Percentiles rank a stretch among this genome's conserved stretches.
phyloP scores from a whole-genome alignment of 2,329 filamentous ascomycete species.

The Sordariomycetes sp. region DNA sequence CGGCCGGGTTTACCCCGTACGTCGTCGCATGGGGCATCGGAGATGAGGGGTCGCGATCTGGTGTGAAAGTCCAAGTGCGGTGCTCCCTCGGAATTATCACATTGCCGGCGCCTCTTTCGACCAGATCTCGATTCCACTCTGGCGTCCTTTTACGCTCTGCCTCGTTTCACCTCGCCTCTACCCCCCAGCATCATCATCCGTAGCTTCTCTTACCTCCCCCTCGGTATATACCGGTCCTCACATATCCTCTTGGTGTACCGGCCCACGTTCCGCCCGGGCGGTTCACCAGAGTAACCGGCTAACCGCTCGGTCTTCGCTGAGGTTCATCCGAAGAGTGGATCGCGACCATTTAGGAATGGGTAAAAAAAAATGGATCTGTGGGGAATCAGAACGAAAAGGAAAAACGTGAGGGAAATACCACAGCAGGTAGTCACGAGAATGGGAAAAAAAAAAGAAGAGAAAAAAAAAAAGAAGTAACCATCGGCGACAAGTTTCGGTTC shows the following conservation, averaged over 20 bases:
- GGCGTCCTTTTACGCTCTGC: too few species aligned
- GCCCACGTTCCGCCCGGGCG: too few species aligned
- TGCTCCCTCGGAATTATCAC: neutral
- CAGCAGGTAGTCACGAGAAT: neutral
- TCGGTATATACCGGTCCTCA: too few species aligned
- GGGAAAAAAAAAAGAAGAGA: neutral
- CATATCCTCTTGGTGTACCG: too few species aligned
- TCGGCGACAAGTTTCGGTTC: neutral
- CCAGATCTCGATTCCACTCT: too few species aligned
- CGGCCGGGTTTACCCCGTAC: too few species aligned
- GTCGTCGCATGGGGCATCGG: neutral
- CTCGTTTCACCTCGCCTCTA: too few species aligned
- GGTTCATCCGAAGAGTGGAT: neutral
- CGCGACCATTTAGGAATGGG: neutral
- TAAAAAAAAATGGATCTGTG: neutral
- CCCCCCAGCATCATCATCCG: too few species aligned
- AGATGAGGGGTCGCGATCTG: neutral
- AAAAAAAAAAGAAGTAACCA: conserved; percentile 2
- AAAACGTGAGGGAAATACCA: neutral
- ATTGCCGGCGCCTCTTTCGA: neutral
- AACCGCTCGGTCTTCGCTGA: neutral
- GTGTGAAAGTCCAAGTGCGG: too few species aligned
- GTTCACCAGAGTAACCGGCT: too few species aligned
- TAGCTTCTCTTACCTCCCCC: too few species aligned
- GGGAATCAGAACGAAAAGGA: neutral